Conservation (phyloP, 371 early-diverging fungal genomes). For the Thermomucor indicae-seudaticae region DNA sequence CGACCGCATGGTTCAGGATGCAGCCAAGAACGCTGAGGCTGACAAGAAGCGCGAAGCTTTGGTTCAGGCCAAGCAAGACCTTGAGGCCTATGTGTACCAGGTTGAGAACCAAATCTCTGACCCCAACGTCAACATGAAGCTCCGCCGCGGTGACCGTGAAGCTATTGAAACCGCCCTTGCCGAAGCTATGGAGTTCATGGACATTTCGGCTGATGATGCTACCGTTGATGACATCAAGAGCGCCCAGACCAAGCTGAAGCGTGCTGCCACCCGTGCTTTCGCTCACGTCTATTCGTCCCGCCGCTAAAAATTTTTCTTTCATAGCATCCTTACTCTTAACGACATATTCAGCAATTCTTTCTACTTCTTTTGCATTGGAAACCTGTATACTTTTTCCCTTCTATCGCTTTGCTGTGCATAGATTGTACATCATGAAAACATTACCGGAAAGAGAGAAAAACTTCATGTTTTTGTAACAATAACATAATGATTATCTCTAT, state of each 20-base stretch:
- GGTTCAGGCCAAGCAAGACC: slow-evolving; percentile 79
- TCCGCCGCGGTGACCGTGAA: slow-evolving; percentile 71
- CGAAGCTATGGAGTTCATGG: slow-evolving; percentile 84
- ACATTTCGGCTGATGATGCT: slow-evolving; percentile 72
- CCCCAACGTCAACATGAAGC: slow-evolving; percentile 74
- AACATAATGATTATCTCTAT: slow-evolving; percentile 92
- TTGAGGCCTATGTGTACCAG: slow-evolving; percentile 87
- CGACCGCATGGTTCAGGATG: slow-evolving; percentile 85
- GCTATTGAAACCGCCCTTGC: slow-evolving; percentile 80
- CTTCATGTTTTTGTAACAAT: slow-evolving; percentile 45
- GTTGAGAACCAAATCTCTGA: slow-evolving; percentile 79
- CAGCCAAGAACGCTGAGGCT: slow-evolving; percentile 82
- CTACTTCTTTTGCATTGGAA: background rate
- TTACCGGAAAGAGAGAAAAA: too few species aligned
- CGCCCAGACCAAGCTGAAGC: slow-evolving; percentile 92
- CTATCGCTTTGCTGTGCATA: slow-evolving; percentile 2
- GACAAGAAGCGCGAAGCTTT: slow-evolving; percentile 80
- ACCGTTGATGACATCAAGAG: slow-evolving; percentile 83
- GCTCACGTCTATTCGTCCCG: slow-evolving; percentile 59
- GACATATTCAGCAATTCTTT: background rate
- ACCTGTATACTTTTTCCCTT: slow-evolving; percentile 3
- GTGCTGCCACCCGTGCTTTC: slow-evolving; percentile 75
- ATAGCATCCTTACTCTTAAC: background rate
- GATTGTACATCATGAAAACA: too few species aligned
- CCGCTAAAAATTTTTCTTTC: slow-evolving; percentile 24